Evolutionary conservation across 2,329 filamentous ascomycete genomes (phyloP).

Genomic region (Diplodia scrobiculata): DNA sequence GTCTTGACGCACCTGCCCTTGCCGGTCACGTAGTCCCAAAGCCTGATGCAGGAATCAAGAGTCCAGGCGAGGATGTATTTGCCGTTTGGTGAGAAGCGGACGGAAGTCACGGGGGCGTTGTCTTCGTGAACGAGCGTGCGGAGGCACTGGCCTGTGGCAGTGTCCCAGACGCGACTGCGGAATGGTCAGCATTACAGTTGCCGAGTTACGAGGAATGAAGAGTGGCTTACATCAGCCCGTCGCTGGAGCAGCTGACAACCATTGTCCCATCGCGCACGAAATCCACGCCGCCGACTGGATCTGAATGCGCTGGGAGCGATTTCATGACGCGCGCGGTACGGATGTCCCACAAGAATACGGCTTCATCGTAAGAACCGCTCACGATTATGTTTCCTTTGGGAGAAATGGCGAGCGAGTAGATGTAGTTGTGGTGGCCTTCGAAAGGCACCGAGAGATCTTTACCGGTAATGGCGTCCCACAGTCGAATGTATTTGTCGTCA

Average conservation of each 20-base stretch:
- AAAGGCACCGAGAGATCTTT: constrained; percentile 64
- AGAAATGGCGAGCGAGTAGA: constrained; percentile 92
- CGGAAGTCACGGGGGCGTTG: constrained; percentile 83
- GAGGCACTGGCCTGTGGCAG: constrained; percentile 89
- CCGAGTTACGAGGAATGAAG: neutral
- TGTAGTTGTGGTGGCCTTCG: constrained; percentile 91
- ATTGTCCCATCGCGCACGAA: constrained; percentile 91
- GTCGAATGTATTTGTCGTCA: constrained; percentile 91
- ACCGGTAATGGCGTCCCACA: constrained; percentile 72
- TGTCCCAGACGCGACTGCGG: constrained; percentile 80
- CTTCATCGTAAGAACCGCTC: constrained; percentile 94
- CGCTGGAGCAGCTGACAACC: constrained; percentile 86
- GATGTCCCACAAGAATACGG: constrained; percentile 95
- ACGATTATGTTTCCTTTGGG: constrained; percentile 97
- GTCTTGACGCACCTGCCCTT: constrained; percentile 92
- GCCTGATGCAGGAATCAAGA: constrained; percentile 81
- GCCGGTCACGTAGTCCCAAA: constrained; percentile 95
- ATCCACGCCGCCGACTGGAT: constrained; percentile 90
- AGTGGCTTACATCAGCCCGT: constrained; percentile 58
- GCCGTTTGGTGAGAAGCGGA: constrained; percentile 92
- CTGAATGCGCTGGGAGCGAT: constrained; percentile 87
- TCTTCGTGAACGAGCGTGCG: constrained; percentile 95
- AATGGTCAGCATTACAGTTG: constrained; percentile 42
- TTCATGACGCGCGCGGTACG: constrained; percentile 84
- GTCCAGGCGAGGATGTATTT: constrained; percentile 91